Conservation (phyloP, 768 basidiomycete genomes). For the Russula virescens region DNA sequence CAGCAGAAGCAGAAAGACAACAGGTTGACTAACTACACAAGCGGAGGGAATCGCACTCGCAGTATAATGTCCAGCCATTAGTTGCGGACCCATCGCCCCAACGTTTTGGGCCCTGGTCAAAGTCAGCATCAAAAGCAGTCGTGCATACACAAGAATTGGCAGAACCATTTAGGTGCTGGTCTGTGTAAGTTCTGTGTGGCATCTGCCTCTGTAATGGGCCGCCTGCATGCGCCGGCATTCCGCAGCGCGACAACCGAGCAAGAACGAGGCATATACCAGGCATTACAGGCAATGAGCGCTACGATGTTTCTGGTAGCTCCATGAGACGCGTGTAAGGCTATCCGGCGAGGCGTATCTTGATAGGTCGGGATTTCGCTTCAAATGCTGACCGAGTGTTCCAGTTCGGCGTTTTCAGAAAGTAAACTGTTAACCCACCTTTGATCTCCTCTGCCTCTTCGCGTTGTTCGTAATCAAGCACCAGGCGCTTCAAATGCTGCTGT, state of each 20-base stretch:
- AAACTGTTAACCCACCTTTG: conserved; percentile 45
- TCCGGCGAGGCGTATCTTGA: conserved; percentile 75
- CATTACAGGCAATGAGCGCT: conserved; percentile 10
- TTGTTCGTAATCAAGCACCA: conserved; percentile 88
- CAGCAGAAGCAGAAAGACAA: too few relatives aligned
- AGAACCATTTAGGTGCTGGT: conserved; percentile 10
- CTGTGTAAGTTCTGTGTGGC: neutral
- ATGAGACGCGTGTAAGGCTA: conserved; percentile 32
- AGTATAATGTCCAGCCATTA: conserved; percentile 10
- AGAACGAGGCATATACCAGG: conserved; percentile 14
- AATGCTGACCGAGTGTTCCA: conserved; percentile 40
- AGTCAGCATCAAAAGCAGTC: conserved; percentile 5
- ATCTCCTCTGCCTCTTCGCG: conserved; percentile 81
- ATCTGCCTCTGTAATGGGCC: neutral
- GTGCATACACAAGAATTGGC: conserved; percentile 17
- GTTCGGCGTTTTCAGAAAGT: neutral
- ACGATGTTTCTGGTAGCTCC: conserved; percentile 9
- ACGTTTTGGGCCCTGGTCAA: neutral
- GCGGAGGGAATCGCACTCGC: neutral
- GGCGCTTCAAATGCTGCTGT: conserved; percentile 93
- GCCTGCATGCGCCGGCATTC: conserved; percentile 11
- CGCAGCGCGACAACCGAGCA: conserved; percentile 7
- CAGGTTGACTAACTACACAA: neutral
- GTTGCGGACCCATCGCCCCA: neutral
- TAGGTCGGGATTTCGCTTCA: conserved; percentile 61